Base-by-base conservation (phyloP, 2,329 filamentous ascomycete genomes). In the Colletotrichum orchidophilum region DNA sequence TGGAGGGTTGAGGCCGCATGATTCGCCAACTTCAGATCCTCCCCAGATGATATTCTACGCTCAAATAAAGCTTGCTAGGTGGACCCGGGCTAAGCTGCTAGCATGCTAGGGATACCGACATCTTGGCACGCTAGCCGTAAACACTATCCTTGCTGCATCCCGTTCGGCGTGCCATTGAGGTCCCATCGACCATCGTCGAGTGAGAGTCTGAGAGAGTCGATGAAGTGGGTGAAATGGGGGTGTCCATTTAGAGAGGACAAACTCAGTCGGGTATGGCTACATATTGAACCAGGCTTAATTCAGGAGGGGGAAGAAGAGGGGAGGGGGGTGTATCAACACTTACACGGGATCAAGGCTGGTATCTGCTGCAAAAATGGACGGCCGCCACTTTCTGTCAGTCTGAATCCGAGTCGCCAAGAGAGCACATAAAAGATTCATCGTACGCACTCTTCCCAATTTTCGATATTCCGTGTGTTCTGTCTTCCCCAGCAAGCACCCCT, bases 41-140 rank as follows among this genome's bases (percentile, higher is more conserved):
- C 39, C 50, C 62, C 62, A 58, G 68, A 71, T 54, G 64, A 68
- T 39, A 63, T 58, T 68, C 52, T n/a, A 52, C 64, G 63, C 52
- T 42, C 57, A 35, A 35, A 68, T 57, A 68, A 71, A 71, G 68
- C 68, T 71, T 71, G 52, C 58, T 53, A 12, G 39, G 68, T 63
- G 52, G 64, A 39, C 18, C 52, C 31, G 12, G 8, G 15, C 39
- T 46, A 46, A 46, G 39, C 39, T 46, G 11, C 68, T 54, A 68
- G 58, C 46, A 57, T 58, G 24, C 68, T 58, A 68, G 68, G 68
- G 68, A 68, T 71, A 71, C 68, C 68, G 68, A 71, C 68, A 68
- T 71, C 68, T 71, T 71, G 68, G 68, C 68, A 71, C 68, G 53
- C 68, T 68, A 71, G 35, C 64, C 64, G 12, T n/a, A 58, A 21